Conservation (phyloP, 2,329 filamentous ascomycete species). For the Beauveria scarabaeidicola region DNA sequence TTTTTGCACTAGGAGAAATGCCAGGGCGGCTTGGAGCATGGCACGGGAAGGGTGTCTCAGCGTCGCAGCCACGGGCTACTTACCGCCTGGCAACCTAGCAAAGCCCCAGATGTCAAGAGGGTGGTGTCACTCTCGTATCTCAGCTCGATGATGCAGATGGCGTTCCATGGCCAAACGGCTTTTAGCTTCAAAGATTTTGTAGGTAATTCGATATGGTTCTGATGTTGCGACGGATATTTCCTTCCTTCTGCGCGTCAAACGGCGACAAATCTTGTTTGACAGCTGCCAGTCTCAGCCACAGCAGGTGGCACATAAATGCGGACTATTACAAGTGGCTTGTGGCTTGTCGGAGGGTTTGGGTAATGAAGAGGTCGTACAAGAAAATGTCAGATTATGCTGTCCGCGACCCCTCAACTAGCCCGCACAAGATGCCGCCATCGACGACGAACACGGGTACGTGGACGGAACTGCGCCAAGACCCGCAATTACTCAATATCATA, state of each 20-base stretch:
- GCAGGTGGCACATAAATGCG: not conserved
- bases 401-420: no score
- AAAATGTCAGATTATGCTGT: no score
- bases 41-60: not conserved
- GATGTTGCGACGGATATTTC: not conserved
- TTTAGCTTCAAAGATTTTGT: not conserved
- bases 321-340: not conserved
- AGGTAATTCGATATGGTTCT: not conserved
- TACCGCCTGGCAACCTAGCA: not conserved
- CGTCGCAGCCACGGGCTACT: not conserved
- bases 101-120: not conserved
- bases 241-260: not conserved
- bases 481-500: not conserved
- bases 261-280: not conserved
- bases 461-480: not conserved
- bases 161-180: not conserved
- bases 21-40: not conserved
- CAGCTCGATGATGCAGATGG: not conserved
- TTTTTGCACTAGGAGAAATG: not conserved
- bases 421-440: no score
- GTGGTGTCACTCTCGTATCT: not conserved
- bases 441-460: no score
- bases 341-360: not conserved
- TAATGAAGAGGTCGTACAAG: not conserved
- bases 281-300: slow-evolving; percentile 6